Percentiles rank a stretch among this genome's conserved stretches.
phyloP scores from a whole-genome alignment of 495 filamentous ascomycete genomes.

The Lophiostoma macrostomum region DNA sequence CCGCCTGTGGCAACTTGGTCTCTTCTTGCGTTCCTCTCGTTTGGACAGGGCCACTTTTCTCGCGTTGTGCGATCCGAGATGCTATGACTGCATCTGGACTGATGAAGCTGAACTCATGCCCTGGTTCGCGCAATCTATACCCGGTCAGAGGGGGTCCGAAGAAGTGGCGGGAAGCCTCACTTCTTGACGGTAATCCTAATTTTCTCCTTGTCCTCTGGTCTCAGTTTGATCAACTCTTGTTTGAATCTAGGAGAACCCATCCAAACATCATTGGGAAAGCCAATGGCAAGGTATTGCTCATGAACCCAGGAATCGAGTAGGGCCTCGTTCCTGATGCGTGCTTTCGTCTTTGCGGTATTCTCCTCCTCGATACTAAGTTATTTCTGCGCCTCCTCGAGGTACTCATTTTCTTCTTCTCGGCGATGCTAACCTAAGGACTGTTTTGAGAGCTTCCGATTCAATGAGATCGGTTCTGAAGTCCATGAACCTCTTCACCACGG shows the following conservation, averaged over 20 bases:
- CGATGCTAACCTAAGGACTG: too few species aligned
- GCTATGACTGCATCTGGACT: neutral
- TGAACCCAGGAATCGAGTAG: too few species aligned
- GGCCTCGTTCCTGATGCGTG: too few species aligned
- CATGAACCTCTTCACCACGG: too few species aligned
- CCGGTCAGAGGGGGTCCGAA: neutral
- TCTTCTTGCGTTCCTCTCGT: neutral
- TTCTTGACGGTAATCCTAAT: neutral
- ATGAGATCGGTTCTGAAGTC: too few species aligned
- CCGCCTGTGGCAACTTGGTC: neutral
- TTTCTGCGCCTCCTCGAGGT: neutral
- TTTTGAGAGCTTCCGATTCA: too few species aligned
- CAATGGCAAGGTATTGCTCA: neutral
- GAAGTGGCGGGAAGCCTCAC: neutral
- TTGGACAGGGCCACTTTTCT: neutral
- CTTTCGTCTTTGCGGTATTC: too few species aligned
- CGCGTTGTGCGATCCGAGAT: neutral
- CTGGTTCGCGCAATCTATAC: neutral
- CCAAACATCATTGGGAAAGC: neutral
- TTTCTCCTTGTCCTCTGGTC: neutral
- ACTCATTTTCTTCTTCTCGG: neutral
- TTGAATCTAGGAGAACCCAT: neutral
- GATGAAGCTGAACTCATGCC: neutral
- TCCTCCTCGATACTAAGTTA: too few species aligned
- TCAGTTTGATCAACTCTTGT: neutral